Evolutionary conservation across 768 basidiomycete genomes (phyloP).

Genomic region (Lactarius quietus): DNA sequence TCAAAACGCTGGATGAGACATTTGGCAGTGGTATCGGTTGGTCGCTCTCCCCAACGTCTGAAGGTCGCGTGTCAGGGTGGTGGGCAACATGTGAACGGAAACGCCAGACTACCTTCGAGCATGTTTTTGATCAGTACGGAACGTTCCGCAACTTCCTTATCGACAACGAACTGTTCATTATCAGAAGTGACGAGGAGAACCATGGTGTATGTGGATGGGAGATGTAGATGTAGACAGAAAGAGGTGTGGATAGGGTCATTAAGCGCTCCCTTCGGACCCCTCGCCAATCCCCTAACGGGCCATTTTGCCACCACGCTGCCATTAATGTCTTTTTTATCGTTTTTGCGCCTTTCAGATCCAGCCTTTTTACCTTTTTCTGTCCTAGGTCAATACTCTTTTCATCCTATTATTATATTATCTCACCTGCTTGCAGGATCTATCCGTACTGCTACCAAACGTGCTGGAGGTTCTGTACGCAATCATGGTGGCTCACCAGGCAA

Average conservation of each 20-base stretch:
- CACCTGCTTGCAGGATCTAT: conserved; percentile 47
- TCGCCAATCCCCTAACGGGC: neutral
- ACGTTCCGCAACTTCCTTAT: conserved; percentile 93
- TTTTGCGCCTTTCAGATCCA: conserved; percentile 36
- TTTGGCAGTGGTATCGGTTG: conserved; percentile 94
- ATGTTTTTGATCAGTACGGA: conserved; percentile 98
- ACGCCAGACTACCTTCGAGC: conserved; percentile 73
- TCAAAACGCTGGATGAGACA: conserved; percentile 87
- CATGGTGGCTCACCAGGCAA: conserved; percentile 91
- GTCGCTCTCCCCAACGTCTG: conserved; percentile 93
- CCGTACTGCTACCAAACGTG: conserved; percentile 94
- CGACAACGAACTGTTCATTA: conserved; percentile 90
- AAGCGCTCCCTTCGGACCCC: neutral
- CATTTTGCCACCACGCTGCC: neutral
- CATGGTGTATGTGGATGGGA: conserved; percentile 44
- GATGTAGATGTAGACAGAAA: conserved; percentile 4
- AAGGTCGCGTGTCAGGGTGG: conserved; percentile 17
- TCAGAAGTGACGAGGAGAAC: conserved; percentile 92
- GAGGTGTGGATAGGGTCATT: neutral
- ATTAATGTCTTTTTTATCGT: conserved; percentile 49
- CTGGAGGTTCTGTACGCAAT: conserved; percentile 91
- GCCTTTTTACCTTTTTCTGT: conserved; percentile 49
- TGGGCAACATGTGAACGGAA: conserved; percentile 13
- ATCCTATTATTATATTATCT: conserved; percentile 25
- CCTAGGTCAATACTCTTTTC: conserved; percentile 30